Base-by-base conservation (phyloP, 1,139 yeast species). In the Yamadazyma dendronema region DNA sequence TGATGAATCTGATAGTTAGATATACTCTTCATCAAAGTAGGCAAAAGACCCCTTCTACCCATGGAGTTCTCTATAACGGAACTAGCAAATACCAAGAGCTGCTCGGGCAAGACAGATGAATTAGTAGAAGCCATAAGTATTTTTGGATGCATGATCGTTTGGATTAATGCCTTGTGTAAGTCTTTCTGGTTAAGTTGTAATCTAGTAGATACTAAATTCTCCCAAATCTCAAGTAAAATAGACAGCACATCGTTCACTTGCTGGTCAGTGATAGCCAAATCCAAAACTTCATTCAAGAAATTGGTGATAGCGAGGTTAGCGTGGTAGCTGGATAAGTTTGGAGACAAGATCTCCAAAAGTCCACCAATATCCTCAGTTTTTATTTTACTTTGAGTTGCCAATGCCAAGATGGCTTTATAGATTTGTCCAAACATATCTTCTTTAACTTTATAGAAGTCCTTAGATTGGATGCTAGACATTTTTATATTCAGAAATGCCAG, bases 41-140 rank as follows among this genome's bases (percentile, higher is more conserved):
- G 92, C 19, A 87, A 61, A 11, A 89, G 61, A 10, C 85, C 72
- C 47, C 95, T 75, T 57, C 96, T 75, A 0, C 86, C 81, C 37
- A 59, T 68, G 1, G 94, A 62, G 38, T 72, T 70, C 2, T 61
- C 51, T 42, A 84, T 61, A 2, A 81, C 65, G 1, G 76, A 68
- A 3, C 50, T 37, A 4, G 76, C 65, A 38, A 80, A 69, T 3
- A 47, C 51, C 2, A 50, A 49, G 2, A 84, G 47, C 0, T 54
- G 42, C 3, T 43, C 46, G 4, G 46, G 16, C 14, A 47, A 34
- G 11, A 39, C 33, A 1, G 60, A 54, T 2, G 67, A 31, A 0
- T 39, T 41, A 0, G 51, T 54, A 3, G 42, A 44, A 9, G 38
- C 14, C 3, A 21, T 17, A 24, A 49, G 36, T 2, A 43, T 43